Conservation (phyloP, 306 rosid genomes). For the Vicia faba region DNA sequence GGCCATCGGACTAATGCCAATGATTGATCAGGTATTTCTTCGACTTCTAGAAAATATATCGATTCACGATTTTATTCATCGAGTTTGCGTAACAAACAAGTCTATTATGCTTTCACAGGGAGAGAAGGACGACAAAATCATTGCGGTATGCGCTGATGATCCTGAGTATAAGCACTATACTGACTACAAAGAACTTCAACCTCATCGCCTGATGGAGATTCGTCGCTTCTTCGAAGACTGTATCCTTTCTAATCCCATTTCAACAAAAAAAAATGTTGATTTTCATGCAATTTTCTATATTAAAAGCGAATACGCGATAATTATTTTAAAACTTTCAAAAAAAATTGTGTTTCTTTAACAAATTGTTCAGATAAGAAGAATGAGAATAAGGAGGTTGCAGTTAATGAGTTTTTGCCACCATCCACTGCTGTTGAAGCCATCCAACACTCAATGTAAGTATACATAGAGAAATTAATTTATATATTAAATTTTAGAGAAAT, state of each 20-base stretch:
- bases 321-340: background rate
- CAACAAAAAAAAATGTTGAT: background rate
- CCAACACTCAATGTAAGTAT: slow-evolving; percentile 79
- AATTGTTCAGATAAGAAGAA: slow-evolving; percentile 78
- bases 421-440: slow-evolving; percentile 75
- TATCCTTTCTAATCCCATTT: slow-evolving; percentile 50
- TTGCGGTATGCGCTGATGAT: slow-evolving; percentile 98
- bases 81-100: slow-evolving; percentile 3
- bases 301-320: background rate
- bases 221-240: slow-evolving; percentile 98
- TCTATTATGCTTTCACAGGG: slow-evolving; percentile 54
- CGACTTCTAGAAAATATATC: slow-evolving; percentile 3
- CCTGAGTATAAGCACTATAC: slow-evolving; percentile 87
- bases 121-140: slow-evolving; percentile 96
- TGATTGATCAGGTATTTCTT: slow-evolving; percentile 88
- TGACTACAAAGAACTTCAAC: slow-evolving; percentile 78
- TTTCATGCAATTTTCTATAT: background rate
- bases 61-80: background rate
- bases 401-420: slow-evolving; percentile 80
- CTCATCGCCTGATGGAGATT: slow-evolving; percentile 93
- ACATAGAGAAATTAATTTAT: slow-evolving; percentile 22
- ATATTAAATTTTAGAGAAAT: background rate
- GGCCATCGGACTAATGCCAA: slow-evolving; percentile 96
- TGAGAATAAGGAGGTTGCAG: slow-evolving; percentile 98
- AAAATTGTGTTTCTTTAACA: slow-evolving; percentile 44